A percentile compares a stretch with the other conserved stretches of the same genome.
Conservation (phyloP, 2,329 filamentous ascomycete species). For the Ophiostoma pallidulum region DNA sequence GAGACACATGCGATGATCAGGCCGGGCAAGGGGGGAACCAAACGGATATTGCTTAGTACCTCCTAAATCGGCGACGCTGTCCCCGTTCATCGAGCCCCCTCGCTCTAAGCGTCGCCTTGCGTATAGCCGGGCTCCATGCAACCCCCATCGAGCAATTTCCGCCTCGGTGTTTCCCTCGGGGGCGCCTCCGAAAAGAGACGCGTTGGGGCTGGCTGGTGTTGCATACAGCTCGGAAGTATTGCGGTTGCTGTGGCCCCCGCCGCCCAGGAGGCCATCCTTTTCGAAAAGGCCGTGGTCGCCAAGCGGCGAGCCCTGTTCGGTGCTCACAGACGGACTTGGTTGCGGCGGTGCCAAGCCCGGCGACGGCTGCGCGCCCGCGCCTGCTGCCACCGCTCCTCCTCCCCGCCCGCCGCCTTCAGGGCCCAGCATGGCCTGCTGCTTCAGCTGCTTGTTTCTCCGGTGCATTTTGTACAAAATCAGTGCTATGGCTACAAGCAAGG, state of each 20-base stretch:
- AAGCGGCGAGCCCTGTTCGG: not conserved
- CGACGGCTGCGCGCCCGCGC: too few relatives aligned
- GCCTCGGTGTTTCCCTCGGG: not conserved
- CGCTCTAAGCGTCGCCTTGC: not conserved
- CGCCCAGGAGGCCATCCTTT: not conserved
- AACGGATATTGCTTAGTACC: not conserved
- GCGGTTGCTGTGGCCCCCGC: not conserved
- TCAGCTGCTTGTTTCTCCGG: not conserved
- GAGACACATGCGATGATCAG: not conserved
- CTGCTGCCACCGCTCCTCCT: not conserved
- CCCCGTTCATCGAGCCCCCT: not conserved
- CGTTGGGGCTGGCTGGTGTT: not conserved
- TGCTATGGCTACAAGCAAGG: constrained; percentile 21
- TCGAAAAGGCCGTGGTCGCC: not conserved
- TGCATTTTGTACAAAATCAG: constrained; percentile 9
- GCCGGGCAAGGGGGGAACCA: not conserved
- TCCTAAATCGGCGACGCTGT: constrained; percentile 2
- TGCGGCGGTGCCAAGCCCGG: not conserved
- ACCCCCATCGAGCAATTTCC: constrained; percentile 3
- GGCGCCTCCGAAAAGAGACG: constrained; percentile 8
- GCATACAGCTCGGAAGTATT: not conserved
- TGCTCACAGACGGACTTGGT: not conserved
- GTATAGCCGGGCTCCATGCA: constrained; percentile 3
- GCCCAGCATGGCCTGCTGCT: not conserved
- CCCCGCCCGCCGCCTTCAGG: too few relatives aligned